A percentile compares a stretch with the other conserved stretches of the same genome.
These are phyloP conservation scores for Solanum sitiens DNA, from an alignment of 257 asterid species.

Conservation along the genomic window DNA sequence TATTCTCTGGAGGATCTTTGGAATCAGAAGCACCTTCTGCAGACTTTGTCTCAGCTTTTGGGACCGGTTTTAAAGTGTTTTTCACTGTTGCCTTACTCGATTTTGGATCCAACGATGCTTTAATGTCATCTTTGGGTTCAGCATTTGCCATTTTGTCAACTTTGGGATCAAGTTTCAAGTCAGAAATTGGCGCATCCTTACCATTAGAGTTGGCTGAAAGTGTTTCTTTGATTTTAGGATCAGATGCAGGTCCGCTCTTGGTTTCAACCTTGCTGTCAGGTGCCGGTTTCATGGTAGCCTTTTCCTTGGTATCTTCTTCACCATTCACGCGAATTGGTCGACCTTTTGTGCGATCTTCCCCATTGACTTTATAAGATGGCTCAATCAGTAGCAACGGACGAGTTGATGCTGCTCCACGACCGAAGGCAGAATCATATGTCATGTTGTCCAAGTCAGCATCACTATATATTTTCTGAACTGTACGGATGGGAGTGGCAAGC, in stretches of 20 bases:
- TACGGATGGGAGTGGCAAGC: slow-evolving; percentile 97
- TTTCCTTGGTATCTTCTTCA: slow-evolving; percentile 49
- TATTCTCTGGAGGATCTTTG: slow-evolving; percentile 16
- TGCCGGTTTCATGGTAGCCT: slow-evolving; percentile 15
- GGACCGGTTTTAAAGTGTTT: slow-evolving; percentile 19
- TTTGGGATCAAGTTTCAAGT: slow-evolving; percentile 36
- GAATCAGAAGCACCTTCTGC: slow-evolving; percentile 21
- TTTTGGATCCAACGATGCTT: slow-evolving; percentile 30
- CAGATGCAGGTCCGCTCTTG: slow-evolving; percentile 34
- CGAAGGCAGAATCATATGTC: slow-evolving; percentile 61
- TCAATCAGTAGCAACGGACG: slow-evolving; percentile 64
- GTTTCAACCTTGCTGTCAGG: slow-evolving; percentile 35
- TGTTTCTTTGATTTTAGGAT: slow-evolving; percentile 35
- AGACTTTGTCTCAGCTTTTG: slow-evolving; percentile 23
- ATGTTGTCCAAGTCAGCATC: slow-evolving; percentile 78
- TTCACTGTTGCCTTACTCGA: slow-evolving; percentile 13
- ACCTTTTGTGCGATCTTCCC: slow-evolving; percentile 62
- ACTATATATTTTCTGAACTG: slow-evolving; percentile 67
- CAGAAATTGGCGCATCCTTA: slow-evolving; percentile 28
- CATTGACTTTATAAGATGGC: slow-evolving; percentile 70
- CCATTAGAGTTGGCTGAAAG: slow-evolving; percentile 18
- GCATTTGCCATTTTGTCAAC: slow-evolving; percentile 19
- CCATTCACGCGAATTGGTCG: slow-evolving; percentile 38
- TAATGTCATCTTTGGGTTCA: slow-evolving; percentile 30
- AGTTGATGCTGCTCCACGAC: slow-evolving; percentile 36